These are phyloP conservation scores for Plasmodium blacklocki DNA, from an alignment of 169 alveolate genomes.

Conservation along the genomic window DNA sequence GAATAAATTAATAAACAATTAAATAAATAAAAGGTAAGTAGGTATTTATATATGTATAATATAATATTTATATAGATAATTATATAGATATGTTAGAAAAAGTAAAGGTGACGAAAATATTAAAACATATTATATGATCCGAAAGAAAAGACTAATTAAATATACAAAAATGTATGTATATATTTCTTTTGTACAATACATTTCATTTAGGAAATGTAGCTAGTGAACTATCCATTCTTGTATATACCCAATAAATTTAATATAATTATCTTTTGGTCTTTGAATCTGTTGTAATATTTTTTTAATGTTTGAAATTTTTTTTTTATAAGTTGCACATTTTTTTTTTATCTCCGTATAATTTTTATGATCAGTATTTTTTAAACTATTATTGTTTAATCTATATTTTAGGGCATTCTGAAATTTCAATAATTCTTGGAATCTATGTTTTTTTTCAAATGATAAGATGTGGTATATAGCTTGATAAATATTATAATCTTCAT, in stretches of 20 bases:
- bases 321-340: slow-evolving; percentile 48
- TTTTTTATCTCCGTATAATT: slow-evolving; percentile 21
- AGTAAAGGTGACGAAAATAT: too few species aligned
- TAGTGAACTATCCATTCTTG: slow-evolving; percentile 58
- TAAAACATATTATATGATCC: too few species aligned
- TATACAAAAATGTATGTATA: background rate
- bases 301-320: slow-evolving; percentile 19
- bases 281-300: slow-evolving; percentile 12
- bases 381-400: background rate
- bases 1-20: too few species aligned
- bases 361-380: slow-evolving; percentile 6
- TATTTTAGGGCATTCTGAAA: slow-evolving; percentile 73
- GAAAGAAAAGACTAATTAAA: too few species aligned
- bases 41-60: too few species aligned
- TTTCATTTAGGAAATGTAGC: background rate
- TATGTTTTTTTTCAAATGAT: slow-evolving; percentile 61
- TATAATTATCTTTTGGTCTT: slow-evolving; percentile 21
- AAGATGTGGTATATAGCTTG: slow-evolving; percentile 30
- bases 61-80: too few species aligned
- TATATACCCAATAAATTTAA: slow-evolving; percentile 15
- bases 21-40: too few species aligned
- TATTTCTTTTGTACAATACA: background rate
- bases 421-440: slow-evolving; percentile 72
- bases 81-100: too few species aligned
- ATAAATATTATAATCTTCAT: slow-evolving; percentile 16